A percentile compares a stretch with the other conserved stretches of the same genome.
phyloP scores from a whole-genome alignment of 768 basidiomycete genomes.

The Amanita subjunquillea region DNA sequence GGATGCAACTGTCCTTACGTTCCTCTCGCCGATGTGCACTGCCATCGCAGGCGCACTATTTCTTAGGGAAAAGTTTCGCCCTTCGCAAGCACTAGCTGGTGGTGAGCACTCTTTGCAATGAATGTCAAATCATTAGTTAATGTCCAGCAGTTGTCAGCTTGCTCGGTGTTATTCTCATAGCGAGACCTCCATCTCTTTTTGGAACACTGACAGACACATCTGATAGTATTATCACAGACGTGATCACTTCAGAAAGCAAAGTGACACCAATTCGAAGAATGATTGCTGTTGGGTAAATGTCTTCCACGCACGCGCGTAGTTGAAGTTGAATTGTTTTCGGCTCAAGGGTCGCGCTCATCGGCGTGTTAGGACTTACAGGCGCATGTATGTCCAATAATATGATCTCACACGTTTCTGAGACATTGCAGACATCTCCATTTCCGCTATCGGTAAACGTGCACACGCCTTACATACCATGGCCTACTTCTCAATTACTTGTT shows the following conservation, averaged over 20 bases:
- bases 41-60: constrained; percentile 53
- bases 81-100: constrained; percentile 42
- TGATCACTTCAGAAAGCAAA: constrained; percentile 9
- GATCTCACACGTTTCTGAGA: neutral
- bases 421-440: constrained; percentile 27
- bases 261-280: constrained; percentile 32
- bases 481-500: constrained; percentile 54
- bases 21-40: constrained; percentile 59
- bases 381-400: constrained; percentile 42
- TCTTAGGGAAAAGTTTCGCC: constrained; percentile 47
- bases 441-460: constrained; percentile 68
- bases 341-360: constrained; percentile 46
- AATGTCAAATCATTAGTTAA: neutral
- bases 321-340: neutral
- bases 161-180: constrained; percentile 71
- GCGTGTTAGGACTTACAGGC: constrained; percentile 55
- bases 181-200: constrained; percentile 69
- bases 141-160: constrained; percentile 51
- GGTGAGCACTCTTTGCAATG: constrained; percentile 15
- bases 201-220: constrained; percentile 18
- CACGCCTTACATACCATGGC: constrained; percentile 64
- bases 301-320: neutral
- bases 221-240: constrained; percentile 5
- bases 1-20: constrained; percentile 70
- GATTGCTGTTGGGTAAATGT: constrained; percentile 45